Evolutionary conservation across 805 yeast genomes (phyloP).

Genomic region (Myxozyma udenii): DNA sequence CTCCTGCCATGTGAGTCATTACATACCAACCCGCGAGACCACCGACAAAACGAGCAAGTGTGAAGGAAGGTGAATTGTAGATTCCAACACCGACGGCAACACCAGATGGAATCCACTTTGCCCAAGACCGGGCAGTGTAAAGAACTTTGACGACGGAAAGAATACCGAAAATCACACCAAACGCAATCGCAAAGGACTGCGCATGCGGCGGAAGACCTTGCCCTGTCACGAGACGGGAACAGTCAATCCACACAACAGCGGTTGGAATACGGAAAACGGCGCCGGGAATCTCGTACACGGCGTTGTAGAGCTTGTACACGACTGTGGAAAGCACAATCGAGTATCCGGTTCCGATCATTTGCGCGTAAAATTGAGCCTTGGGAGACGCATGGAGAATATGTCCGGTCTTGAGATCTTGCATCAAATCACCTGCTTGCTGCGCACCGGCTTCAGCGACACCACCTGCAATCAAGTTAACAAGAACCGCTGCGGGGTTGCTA

Average conservation of each 20-base stretch:
- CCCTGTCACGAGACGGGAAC: conserved; percentile 89
- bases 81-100: conserved; percentile 97
- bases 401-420: conserved; percentile 97
- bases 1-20: not conserved
- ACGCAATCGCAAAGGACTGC: conserved; percentile 58
- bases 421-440: conserved; percentile 96
- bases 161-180: conserved; percentile 63
- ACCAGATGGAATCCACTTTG: conserved; percentile 76
- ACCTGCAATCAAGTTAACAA: conserved; percentile 87
- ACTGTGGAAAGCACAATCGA: conserved; percentile 74
- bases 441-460: conserved; percentile 99
- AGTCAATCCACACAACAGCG: conserved; percentile 94
- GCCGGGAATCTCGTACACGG: conserved; percentile 83
- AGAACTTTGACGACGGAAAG: conserved; percentile 50
- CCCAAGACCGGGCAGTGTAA: conserved; percentile 25
- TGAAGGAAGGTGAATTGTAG: conserved; percentile 89
- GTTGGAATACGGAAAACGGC: conserved; percentile 84
- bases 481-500: conserved; percentile 71
- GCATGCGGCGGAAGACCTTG: conserved; percentile 84
- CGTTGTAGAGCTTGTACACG: conserved; percentile 78
- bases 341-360: conserved; percentile 81
- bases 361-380: conserved; percentile 85
- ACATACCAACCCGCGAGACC: conserved; percentile 61
- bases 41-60: conserved; percentile 88
- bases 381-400: conserved; percentile 90